Conservation (phyloP, 2,329 filamentous ascomycete genomes). For the Colletotrichum filicis region DNA sequence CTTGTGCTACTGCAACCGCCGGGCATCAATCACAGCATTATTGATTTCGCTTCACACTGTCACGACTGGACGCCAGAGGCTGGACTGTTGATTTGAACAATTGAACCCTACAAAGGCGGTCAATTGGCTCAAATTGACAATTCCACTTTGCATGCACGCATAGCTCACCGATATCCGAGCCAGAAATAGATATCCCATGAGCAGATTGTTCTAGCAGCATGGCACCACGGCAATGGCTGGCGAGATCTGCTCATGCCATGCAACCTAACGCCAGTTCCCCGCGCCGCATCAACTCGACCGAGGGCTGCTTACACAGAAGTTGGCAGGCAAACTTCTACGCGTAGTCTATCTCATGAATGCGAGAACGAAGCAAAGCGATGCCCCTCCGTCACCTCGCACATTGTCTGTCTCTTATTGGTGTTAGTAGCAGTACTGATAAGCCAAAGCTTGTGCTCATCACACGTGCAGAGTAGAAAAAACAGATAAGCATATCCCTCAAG, state of each 20-base stretch:
- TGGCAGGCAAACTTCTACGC: neutral
- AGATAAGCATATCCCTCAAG: conserved; percentile 8
- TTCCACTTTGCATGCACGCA: neutral
- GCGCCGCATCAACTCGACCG: neutral
- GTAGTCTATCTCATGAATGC: neutral
- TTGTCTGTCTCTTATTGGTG: neutral
- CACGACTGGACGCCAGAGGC: neutral
- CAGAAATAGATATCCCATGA: conserved; percentile 18
- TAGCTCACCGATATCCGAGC: neutral
- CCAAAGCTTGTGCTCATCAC: neutral
- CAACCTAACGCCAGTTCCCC: neutral
- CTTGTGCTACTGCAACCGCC: conserved; percentile 34
- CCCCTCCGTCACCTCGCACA: neutral
- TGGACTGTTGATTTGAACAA: neutral
- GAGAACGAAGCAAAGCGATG: neutral
- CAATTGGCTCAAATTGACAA: neutral
- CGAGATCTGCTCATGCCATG: conserved; percentile 19
- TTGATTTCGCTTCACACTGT: neutral
- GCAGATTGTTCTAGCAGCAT: neutral
- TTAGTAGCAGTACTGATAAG: neutral
- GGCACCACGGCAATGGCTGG: neutral
- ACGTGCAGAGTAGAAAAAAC: neutral
- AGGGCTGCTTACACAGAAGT: conserved; percentile 1
- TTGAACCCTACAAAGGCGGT: conserved; percentile 7
- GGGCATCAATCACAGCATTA: conserved; percentile 25